These are phyloP conservation scores for Fusarium irregulare DNA, from an alignment of 2,329 filamentous ascomycete species.

Conservation along the genomic window DNA sequence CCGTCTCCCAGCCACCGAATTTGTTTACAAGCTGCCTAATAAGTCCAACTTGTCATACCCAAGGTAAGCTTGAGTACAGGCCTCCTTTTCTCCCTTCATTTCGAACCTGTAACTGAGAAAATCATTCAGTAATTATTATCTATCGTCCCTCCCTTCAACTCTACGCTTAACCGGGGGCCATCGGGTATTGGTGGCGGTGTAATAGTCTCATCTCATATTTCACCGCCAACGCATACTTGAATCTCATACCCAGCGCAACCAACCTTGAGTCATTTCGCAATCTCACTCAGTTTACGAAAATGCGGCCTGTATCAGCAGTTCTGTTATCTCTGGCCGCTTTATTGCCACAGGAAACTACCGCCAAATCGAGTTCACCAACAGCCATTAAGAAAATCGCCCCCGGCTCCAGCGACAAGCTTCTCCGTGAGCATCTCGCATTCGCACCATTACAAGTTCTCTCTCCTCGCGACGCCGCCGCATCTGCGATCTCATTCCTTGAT, in stretches of 20 bases:
- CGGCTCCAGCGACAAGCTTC: constrained; percentile 79
- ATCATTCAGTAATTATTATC: neutral
- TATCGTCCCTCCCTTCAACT: neutral
- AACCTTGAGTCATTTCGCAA: neutral
- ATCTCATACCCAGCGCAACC: neutral
- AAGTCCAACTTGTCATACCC: constrained; percentile 36
- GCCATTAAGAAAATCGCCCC: constrained; percentile 78
- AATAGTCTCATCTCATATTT: constrained; percentile 12
- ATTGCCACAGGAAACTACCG: constrained; percentile 52
- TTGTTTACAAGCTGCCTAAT: constrained; percentile 36
- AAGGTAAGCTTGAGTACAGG: constrained; percentile 13
- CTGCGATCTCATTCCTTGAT: constrained; percentile 47
- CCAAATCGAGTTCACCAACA: constrained; percentile 59
- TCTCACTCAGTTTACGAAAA: constrained; percentile 40
- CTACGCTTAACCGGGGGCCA: constrained; percentile 8
- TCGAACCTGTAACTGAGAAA: constrained; percentile 1
- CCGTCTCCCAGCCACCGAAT: constrained; percentile 45
- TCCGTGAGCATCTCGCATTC: constrained; percentile 72
- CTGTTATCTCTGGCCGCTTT: constrained; percentile 61
- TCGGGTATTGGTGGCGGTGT: constrained; percentile 27
- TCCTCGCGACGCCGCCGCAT: constrained; percentile 47
- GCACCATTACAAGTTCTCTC: constrained; percentile 45
- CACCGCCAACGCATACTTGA: constrained; percentile 16
- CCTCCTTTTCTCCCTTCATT: constrained; percentile 12
- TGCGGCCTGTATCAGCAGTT: constrained; percentile 55